phyloP scores from a whole-genome alignment of 2,329 filamentous ascomycete species.

The Scytalidium lignicola region DNA sequence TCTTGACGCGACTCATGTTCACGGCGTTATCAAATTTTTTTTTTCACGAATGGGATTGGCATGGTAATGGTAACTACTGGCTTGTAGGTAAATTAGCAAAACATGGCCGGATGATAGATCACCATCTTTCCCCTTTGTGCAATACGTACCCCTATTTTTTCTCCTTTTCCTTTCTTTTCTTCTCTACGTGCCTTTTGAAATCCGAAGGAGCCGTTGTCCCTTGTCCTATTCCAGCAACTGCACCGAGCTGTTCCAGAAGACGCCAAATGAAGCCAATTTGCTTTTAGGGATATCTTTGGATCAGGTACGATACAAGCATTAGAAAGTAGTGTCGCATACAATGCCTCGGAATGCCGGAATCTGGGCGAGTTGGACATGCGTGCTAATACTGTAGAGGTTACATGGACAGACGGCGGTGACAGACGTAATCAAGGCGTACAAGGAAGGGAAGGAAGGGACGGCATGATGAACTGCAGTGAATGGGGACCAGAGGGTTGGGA shows the following conservation, averaged over 20 bases:
- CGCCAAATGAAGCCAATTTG: too few relatives aligned
- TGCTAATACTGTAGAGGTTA: too few relatives aligned
- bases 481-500: not conserved
- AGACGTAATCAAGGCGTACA: too few relatives aligned
- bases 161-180: not conserved
- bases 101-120: constrained; percentile 31
- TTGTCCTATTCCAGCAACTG: not conserved
- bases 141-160: not conserved
- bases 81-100: constrained; percentile 23
- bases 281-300: too few relatives aligned
- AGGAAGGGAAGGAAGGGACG: not conserved
- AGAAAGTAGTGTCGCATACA: not conserved
- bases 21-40: constrained; percentile 19
- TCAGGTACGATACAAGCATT: not conserved
- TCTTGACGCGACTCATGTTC: constrained; percentile 5
- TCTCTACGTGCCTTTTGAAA: not conserved
- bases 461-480: not conserved
- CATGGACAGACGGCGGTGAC: too few relatives aligned
- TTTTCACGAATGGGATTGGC: constrained; percentile 27
- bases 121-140: constrained; percentile 4
- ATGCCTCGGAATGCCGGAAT: not conserved
- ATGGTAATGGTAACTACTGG: constrained; percentile 20
- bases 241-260: not conserved
- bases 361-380: too few relatives aligned
- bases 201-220: not conserved